Percentiles rank a stretch among this genome's conserved stretches.
Evolutionary conservation across 2,329 filamentous ascomycete species (phyloP).

Genomic region (Sporothrix sp.): DNA sequence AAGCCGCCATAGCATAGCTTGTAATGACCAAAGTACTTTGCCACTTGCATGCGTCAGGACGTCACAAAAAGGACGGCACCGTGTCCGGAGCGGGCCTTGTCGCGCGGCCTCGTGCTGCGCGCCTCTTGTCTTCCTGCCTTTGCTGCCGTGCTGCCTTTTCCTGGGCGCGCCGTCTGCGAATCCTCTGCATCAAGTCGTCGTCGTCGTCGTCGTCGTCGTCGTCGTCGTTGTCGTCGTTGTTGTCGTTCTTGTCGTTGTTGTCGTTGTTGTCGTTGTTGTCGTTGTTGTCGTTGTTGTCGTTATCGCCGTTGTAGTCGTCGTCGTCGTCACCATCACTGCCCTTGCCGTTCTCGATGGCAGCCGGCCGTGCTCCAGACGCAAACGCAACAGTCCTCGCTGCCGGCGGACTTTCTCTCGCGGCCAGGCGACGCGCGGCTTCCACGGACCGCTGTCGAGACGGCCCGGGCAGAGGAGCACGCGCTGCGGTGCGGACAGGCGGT

Average conservation of each 20-base stretch:
- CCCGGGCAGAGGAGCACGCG: no score
- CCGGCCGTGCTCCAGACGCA: not conserved
- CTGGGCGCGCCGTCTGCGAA: slow-evolving; percentile 10
- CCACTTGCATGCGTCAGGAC: not conserved
- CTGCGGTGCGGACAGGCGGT: not conserved
- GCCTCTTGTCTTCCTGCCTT: not conserved
- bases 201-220: slow-evolving; percentile 1
- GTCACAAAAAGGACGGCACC: slow-evolving; percentile 9
- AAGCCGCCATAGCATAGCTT: not conserved
- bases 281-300: no score
- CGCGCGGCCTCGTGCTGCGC: not conserved
- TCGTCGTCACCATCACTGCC: no score
- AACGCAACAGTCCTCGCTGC: not conserved
- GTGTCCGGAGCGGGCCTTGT: slow-evolving; percentile 1
- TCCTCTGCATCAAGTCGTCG: slow-evolving; percentile 9
- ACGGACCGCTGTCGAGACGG: no score
- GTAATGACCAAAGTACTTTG: not conserved
- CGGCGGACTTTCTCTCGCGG: not conserved
- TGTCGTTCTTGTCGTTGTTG: not conserved
- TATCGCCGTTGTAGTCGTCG: no score
- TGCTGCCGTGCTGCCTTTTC: slow-evolving; percentile 7
- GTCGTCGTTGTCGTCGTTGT: slow-evolving; percentile 5
- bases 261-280: no score
- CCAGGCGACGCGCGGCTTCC: not conserved
- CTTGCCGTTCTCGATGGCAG: no score